Base-by-base conservation (phyloP, 805 yeast species). In the Brettanomyces anomalus region DNA sequence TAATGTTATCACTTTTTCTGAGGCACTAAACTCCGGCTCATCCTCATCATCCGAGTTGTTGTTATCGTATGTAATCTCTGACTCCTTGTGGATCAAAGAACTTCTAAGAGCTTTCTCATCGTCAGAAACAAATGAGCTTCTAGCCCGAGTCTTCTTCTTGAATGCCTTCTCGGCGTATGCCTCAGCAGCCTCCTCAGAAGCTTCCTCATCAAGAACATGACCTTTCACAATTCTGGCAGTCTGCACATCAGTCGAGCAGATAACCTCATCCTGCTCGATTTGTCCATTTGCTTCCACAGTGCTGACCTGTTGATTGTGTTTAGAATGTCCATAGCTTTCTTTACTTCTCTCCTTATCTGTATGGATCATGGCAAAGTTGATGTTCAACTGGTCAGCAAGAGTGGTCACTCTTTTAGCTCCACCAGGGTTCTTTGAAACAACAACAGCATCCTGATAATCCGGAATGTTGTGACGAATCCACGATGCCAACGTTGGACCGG, bases 371-470 rank as follows among this genome's bases (percentile, higher is more conserved):
- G 98, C 99, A 60, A 93, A 93, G 63, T 93, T 88, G 52, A 93
- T 85, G 66, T 90, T 90, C 54, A 93, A 72, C 33, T 94, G 79
- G 66, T 94, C 98, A n/a, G 98, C 98, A 54, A 93, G 71, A 1
- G 97, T 89, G 16, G 99, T 93, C 42, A 93, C 99, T 52, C 98
- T 77, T 62, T 93, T 93, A 17, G 99, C 89, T 44, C 98, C 98
- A 49, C 98, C 99, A 17, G 99, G 97, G 65, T 93, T 93, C 62
- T 93, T 93, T n/a, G 97, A 88, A 11, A 93, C 98, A 43, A 93
- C 95, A 20, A 94, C 98, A 2, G 96, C 90, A 47, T 81, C 80
- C 53, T 77, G 71, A 71, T 85, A 87, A 58, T 90, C 87, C 32
- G 81, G 79, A 39, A 93, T 82, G 56, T 93, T 84, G 61, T 84